Evolutionary conservation across 2,329 filamentous ascomycete genomes (phyloP).

Genomic region (Aspergillus pseudoviridinutans): DNA sequence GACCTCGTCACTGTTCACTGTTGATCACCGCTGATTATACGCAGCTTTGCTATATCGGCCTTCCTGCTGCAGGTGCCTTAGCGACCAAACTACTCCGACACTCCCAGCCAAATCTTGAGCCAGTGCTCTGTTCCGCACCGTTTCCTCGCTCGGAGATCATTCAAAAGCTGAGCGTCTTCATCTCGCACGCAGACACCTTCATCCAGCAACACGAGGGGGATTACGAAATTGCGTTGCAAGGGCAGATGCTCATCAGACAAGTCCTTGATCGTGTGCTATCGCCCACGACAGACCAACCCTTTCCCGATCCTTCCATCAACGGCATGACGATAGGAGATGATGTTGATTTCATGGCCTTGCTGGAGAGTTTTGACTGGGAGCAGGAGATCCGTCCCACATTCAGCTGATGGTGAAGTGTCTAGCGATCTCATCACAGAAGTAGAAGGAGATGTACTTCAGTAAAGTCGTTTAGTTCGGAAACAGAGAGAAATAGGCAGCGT

Average conservation of each 20-base stretch:
- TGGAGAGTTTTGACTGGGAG: constrained; percentile 17
- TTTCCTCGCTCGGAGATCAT: constrained; percentile 20
- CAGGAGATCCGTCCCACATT: constrained; percentile 2
- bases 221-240: constrained; percentile 8
- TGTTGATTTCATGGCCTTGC: constrained; percentile 11
- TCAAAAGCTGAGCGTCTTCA: constrained; percentile 20
- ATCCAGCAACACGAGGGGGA: constrained; percentile 10
- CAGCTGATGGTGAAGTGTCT: neutral
- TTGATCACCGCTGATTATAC: neutral
- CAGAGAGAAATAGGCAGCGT: constrained; percentile 16
- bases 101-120: constrained; percentile 7
- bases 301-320: neutral
- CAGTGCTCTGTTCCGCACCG: neutral
- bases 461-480: neutral
- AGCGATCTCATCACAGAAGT: no score
- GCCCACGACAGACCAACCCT: neutral
- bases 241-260: constrained; percentile 10
- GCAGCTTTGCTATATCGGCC: constrained; percentile 18
- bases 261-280: constrained; percentile 15
- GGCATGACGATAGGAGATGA: neutral
- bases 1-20: neutral
- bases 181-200: constrained; percentile 10
- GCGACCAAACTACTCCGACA: constrained; percentile 19
- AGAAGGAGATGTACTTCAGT: no score
- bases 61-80: constrained; percentile 19